A percentile compares a stretch with the other conserved stretches of the same genome.
Conservation (phyloP, 495 filamentous ascomycete species). For the Geoglossum glabrum region DNA sequence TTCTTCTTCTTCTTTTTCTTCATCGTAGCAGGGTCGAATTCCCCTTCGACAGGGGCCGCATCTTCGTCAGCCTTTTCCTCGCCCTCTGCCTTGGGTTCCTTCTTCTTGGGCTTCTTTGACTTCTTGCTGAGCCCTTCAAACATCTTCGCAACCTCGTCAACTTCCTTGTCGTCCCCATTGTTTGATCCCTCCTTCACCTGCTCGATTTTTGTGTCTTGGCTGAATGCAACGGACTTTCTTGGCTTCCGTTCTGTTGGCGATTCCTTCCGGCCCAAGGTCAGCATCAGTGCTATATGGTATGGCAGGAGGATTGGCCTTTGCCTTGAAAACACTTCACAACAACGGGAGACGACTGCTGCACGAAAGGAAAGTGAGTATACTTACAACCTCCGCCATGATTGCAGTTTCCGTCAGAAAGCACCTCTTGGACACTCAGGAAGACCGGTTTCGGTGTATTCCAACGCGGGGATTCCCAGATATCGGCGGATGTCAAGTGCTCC, state of each 20-base stretch:
- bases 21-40: conserved; percentile 53
- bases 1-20: conserved; percentile 98
- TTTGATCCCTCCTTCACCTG: conserved; percentile 37
- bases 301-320: not conserved
- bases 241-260: conserved; percentile 30
- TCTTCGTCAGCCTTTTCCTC: conserved; percentile 33
- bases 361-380: conserved; percentile 14
- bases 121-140: conserved; percentile 80
- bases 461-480: not conserved
- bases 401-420: conserved; percentile 5
- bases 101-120: conserved; percentile 54
- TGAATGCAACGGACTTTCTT: conserved; percentile 84
- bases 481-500: not conserved
- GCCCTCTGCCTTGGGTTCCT: conserved; percentile 40
- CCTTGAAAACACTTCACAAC: not conserved
- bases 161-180: conserved; percentile 32
- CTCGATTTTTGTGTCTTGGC: conserved; percentile 56
- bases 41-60: conserved; percentile 32
- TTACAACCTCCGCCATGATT: conserved; percentile 34
- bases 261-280: conserved; percentile 10
- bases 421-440: not conserved
- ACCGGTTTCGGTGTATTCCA: not conserved
- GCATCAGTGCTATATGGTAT: conserved; percentile 13
- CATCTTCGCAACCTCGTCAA: conserved; percentile 51
- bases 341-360: not conserved